phyloP scores from a whole-genome alignment of 2,329 filamentous ascomycete genomes.

The Aspergillus sergii region DNA sequence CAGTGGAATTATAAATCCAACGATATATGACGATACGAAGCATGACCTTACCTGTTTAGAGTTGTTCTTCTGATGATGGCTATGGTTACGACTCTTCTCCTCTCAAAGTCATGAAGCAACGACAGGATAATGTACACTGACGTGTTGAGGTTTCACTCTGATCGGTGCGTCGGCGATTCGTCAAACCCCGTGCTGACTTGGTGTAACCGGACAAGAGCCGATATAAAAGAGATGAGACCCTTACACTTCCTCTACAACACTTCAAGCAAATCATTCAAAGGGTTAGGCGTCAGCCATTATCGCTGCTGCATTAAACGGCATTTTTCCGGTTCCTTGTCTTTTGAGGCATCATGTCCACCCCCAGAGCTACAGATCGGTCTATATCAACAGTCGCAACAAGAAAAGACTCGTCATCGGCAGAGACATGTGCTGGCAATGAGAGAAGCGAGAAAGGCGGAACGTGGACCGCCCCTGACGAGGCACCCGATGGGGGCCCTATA shows the following conservation, averaged over 20 bases:
- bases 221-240: too few species aligned
- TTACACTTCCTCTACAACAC: accelerated
- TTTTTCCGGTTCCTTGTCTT: background rate
- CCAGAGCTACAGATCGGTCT: background rate
- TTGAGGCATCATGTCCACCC: background rate
- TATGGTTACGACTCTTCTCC: too few species aligned
- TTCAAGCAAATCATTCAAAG: background rate
- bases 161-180: too few species aligned
- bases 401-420: background rate
- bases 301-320: accelerated
- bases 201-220: too few species aligned
- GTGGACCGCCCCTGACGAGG: background rate
- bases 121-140: too few species aligned
- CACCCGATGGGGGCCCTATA: background rate
- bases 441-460: background rate
- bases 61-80: too few species aligned
- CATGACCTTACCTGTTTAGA: too few species aligned
- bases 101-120: too few species aligned
- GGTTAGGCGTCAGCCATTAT: accelerated
- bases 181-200: too few species aligned
- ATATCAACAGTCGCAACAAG: background rate
- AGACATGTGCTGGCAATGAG: background rate
- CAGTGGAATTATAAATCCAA: too few species aligned
- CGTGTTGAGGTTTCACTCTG: too few species aligned
- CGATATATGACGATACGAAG: too few species aligned